Conservation (phyloP, 441 rosid genomes). For the Breynia disticha region DNA sequence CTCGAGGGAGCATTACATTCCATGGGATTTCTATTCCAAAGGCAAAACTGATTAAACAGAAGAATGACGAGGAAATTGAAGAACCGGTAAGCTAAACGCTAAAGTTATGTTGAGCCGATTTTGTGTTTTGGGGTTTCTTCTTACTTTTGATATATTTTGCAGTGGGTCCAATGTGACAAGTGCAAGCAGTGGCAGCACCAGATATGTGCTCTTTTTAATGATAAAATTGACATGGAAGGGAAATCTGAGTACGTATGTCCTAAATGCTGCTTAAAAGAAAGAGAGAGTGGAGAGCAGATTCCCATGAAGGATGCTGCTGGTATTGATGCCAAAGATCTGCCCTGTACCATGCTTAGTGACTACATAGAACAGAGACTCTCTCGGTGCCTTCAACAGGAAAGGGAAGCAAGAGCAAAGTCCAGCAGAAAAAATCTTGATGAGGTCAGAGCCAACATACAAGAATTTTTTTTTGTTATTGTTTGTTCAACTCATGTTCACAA, state of each 20-base stretch:
- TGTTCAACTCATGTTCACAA: too few relatives aligned
- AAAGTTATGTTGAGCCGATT: neutral
- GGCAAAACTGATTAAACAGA: conserved; percentile 25
- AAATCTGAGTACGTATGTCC: conserved; percentile 50
- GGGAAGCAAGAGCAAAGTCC: conserved; percentile 38
- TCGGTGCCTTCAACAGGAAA: conserved; percentile 44
- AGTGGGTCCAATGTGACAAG: conserved; percentile 73
- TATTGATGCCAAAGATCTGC: conserved; percentile 55
- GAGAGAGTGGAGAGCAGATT: conserved; percentile 15
- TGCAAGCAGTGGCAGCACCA: conserved; percentile 70
- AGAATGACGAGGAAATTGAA: conserved; percentile 28
- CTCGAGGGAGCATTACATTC: conserved; percentile 18
- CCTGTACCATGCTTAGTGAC: conserved; percentile 45
- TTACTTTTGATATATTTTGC: conserved; percentile 16
- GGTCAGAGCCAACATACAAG: conserved; percentile 28
- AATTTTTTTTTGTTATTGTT: neutral
- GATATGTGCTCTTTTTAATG: conserved; percentile 68
- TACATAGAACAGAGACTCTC: conserved; percentile 50
- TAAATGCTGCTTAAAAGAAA: conserved; percentile 43
- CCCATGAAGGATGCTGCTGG: conserved; percentile 13
- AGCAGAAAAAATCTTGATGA: conserved; percentile 36
- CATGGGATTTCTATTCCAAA: conserved; percentile 27
- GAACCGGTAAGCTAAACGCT: conserved; percentile 35
- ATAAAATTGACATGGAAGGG: conserved; percentile 32
- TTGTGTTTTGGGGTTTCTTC: neutral